Evolutionary conservation across 2,329 filamentous ascomycete genomes (phyloP).

Genomic region (Passalora sequoiae): DNA sequence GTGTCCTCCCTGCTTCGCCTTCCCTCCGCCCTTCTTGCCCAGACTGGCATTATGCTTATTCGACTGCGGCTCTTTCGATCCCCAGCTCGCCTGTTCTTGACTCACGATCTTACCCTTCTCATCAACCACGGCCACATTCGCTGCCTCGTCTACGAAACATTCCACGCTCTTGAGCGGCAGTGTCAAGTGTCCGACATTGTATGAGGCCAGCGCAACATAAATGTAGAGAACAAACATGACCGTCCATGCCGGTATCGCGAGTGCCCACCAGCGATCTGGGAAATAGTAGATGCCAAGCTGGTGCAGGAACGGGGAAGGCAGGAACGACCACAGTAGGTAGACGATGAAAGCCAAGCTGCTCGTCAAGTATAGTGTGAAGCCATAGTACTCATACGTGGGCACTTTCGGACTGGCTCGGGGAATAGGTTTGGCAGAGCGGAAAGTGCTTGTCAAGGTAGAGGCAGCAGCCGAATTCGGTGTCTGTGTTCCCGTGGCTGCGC

Average conservation of each 20-base stretch:
- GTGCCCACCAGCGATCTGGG: slow-evolving; percentile 94
- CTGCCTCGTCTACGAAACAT: slow-evolving; percentile 86
- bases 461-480: slow-evolving; percentile 53
- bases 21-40: slow-evolving; percentile 37
- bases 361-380: slow-evolving; percentile 92
- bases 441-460: slow-evolving; percentile 49
- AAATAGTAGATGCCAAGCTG: slow-evolving; percentile 95
- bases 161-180: slow-evolving; percentile 73
- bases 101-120: slow-evolving; percentile 55
- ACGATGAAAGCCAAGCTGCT: slow-evolving; percentile 73
- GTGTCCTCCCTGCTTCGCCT: slow-evolving; percentile 35
- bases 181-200: slow-evolving; percentile 86
- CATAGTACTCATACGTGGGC: slow-evolving; percentile 99
- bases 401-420: slow-evolving; percentile 86
- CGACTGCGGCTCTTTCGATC: slow-evolving; percentile 8
- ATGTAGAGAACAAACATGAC: slow-evolving; percentile 88
- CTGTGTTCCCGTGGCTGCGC: slow-evolving; percentile 33
- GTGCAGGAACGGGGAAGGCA: slow-evolving; percentile 86
- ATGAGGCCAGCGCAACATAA: slow-evolving; percentile 83
- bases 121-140: slow-evolving; percentile 78
- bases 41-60: slow-evolving; percentile 19
- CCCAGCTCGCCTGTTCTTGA: slow-evolving; percentile 29
- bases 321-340: slow-evolving; percentile 77
- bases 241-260: slow-evolving; percentile 84
- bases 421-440: slow-evolving; percentile 58